These are phyloP conservation scores for Polygonum maritimum DNA, from an alignment of 148 eudicot genomes.

Conservation along the genomic window DNA sequence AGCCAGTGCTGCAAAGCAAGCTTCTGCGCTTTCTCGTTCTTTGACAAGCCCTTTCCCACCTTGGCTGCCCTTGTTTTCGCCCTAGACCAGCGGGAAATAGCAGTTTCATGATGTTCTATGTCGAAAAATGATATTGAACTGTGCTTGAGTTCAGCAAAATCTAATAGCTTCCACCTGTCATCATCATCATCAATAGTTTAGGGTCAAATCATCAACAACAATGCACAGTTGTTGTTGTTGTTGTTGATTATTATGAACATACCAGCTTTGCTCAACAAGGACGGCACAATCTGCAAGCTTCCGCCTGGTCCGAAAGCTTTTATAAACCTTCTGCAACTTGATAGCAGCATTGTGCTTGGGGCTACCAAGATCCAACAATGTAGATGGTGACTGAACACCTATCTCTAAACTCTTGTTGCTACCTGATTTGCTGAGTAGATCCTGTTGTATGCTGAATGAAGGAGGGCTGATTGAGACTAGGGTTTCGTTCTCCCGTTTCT, in stretches of 20 bases:
- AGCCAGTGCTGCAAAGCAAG: conserved; percentile 97
- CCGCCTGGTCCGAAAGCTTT: conserved; percentile 86
- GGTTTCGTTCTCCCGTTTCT: conserved; percentile 23
- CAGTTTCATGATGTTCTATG: conserved; percentile 81
- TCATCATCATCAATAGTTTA: background rate
- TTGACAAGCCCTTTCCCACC: conserved; percentile 91
- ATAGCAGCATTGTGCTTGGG: conserved; percentile 83
- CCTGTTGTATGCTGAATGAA: conserved; percentile 4
- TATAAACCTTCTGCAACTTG: conserved; percentile 94
- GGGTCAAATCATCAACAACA: background rate
- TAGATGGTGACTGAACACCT: conserved; percentile 10
- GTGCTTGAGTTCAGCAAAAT: conserved; percentile 81
- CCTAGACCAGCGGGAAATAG: conserved; percentile 93
- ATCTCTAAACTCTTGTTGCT: conserved; percentile 4
- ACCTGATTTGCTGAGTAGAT: conserved; percentile 1
- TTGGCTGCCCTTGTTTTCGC: conserved; percentile 96
- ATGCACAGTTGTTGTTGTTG: no score
- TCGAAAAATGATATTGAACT: conserved; percentile 91
- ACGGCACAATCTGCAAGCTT: conserved; percentile 99
- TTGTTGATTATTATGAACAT: background rate
- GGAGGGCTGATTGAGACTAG: conserved; percentile 25
- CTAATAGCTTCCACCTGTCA: conserved; percentile 85
- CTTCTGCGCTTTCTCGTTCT: conserved; percentile 80
- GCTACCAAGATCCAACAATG: conserved; percentile 23
- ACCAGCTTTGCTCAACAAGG: conserved; percentile 93